Evolutionary conservation across 352 stramenopile species (phyloP), one percentile per base, ranked within the genome.

Genomic region (Phytophthora colocasiae): DNA sequence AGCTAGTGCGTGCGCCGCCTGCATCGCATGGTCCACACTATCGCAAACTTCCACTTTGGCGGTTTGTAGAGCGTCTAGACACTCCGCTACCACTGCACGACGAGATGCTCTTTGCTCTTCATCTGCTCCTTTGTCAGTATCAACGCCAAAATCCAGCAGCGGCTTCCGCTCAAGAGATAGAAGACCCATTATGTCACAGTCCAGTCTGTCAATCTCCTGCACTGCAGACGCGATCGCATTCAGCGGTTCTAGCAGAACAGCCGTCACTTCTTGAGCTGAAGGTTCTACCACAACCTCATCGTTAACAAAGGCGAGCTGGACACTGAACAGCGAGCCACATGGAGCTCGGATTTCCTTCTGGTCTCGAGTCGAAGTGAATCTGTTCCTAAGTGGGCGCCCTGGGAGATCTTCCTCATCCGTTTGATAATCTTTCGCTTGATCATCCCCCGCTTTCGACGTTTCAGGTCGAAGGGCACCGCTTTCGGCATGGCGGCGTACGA

Each of bases 161-260:
- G 78, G 83, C 0, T 66, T 60, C 12, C 75, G 73, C 3, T 90
- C 81, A 2, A 98, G 80, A 6, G 81, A 75, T 9, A 98, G 71
- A 14, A 98, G 71, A 6, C 85, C 96, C 83, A 98, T 91, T 24
- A 98, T 84, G 45, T 98, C 94, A 53, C 78, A 84, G 66, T 98
- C 93, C 24, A 98, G 82, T 14, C 81, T 73, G 49, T 93, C 85
- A 7, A 98, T 80, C 49, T 93, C 85, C 43, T 94, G 79, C 0
- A 98, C 75, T 14, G 84, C 81, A 2, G 74, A 50, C 8, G 91
- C 76, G 27, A 97, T 85, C 7, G 85, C 78, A 49, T 97, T 89
- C 8, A 98, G 75, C 6, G 87, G 78, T 47, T 88, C 83, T 19
- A 96, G 53, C 63, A 98, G 82, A n/a, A 76, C 77, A 6, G 73